Evolutionary conservation across 257 asterid species (phyloP).

Genomic region (Fraxinus excelsior): DNA sequence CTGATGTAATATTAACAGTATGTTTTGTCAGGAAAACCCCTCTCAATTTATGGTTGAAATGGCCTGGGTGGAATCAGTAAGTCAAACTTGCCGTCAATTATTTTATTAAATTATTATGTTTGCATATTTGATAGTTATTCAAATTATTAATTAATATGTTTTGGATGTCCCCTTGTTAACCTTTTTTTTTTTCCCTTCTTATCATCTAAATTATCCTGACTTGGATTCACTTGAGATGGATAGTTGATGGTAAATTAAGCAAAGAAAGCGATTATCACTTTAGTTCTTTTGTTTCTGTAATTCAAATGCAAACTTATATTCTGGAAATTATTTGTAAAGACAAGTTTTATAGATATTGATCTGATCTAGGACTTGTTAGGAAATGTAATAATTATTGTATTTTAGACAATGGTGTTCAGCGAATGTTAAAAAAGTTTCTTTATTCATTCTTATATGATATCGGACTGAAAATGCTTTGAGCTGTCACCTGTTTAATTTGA

Average conservation of each 20-base stretch:
- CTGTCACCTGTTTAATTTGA: background rate
- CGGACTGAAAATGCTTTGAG: background rate
- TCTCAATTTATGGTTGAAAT: conserved; percentile 81
- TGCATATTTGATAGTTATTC: background rate
- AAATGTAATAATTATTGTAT: no score
- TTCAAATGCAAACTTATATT: background rate
- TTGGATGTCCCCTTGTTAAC: conserved; percentile 5
- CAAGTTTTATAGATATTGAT: background rate
- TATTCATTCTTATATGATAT: background rate
- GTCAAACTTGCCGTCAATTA: conserved; percentile 33
- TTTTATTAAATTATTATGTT: conserved; percentile 13
- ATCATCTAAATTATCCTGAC: conserved; percentile 6
- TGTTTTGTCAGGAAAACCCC: conserved; percentile 75
- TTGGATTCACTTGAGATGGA: background rate
- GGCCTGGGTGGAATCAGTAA: conserved; percentile 77
- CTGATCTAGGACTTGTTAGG: background rate
- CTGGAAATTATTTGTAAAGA: background rate
- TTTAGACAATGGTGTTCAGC: background rate
- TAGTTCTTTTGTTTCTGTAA: background rate
- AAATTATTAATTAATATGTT: background rate
- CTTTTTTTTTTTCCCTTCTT: conserved; percentile 9
- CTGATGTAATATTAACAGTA: conserved; percentile 16
- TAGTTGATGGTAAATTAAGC: background rate
- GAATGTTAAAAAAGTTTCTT: background rate
- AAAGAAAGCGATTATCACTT: background rate